Base-by-base conservation (phyloP, 768 basidiomycete genomes). In the Filobasidium floriforme region DNA sequence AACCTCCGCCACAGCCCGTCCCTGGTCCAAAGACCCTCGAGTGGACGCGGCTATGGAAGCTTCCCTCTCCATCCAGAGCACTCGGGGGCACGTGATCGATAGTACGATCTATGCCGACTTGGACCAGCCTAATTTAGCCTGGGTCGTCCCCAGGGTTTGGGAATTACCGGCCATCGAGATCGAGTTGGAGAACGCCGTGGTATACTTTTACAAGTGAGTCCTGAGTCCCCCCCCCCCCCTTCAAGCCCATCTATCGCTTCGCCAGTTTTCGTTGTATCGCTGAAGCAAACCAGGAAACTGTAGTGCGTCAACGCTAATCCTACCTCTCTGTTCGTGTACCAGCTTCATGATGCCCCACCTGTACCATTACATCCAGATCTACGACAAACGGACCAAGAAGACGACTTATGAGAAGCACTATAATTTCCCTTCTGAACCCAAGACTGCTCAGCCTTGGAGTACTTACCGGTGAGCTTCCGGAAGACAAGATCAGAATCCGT, bases 151-250 rank as follows among this genome's bases (percentile, higher is more conserved):
- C 2, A 61, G 61, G 19, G 14, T 67, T 12, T 67, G 66, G 66
- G 61, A 67, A 32, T 37, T 63, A 61, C 66, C 66, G 3, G 55
- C 61, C 7, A 67, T 67, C 32, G 51, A 61, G 22, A 63, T 67
- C 43, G 66, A 67, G 61, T 41, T 62, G 26, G 66, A 67, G 44
- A 59, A 59, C 24, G 66, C 66, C 11, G 52, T 51, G 9, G 46
- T 67, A 22, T 67, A 67, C 57, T 67, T 55, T 61, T 67, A 67
- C 44, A 67, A 67, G 60, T 66, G 29, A 49, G 65, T 61, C 43
- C 19, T 44, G n/a, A n/a, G n/a, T 37, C 32, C 32, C 32, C 32
- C 32, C 32, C 5, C 18, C 22, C 29, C 40, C 1, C 6, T 6
- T 22, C 28, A 15, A 0, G 7, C 9, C 11, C 7, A 19, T 15